A percentile compares a stretch with the other conserved stretches of the same genome.
Conservation (phyloP, 1,139 yeast genomes). For the Candida frijolesensis region DNA sequence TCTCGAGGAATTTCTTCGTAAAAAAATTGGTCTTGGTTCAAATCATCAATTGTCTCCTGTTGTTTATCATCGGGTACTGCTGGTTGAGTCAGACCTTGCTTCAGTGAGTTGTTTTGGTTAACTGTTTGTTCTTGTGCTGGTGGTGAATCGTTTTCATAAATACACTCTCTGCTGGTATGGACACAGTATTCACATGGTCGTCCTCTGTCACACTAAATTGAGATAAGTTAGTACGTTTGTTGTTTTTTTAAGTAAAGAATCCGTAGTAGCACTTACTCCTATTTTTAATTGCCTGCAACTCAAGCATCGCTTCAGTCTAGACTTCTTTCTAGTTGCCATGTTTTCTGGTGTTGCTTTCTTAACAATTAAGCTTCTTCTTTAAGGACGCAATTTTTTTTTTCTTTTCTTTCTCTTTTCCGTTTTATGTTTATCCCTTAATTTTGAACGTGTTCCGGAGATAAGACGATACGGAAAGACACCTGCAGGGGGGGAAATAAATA, state of each 20-base stretch:
- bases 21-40: too few species aligned
- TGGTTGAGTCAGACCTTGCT: not conserved
- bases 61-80: not conserved
- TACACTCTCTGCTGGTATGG: slow-evolving; percentile 1
- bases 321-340: not conserved
- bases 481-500: too few species aligned
- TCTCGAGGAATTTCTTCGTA: not conserved
- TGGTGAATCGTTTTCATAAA: not conserved
- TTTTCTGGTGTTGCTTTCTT: slow-evolving; percentile 7
- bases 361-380: too few species aligned
- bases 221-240: not conserved
- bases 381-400: too few species aligned
- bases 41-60: not conserved
- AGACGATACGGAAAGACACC: too few species aligned
- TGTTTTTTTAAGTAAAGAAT: too few species aligned
- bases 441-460: too few species aligned
- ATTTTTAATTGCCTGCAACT: slow-evolving; percentile 2
- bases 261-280: not conserved
- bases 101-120: too few species aligned
- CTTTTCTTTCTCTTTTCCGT: not conserved
- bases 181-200: slow-evolving; percentile 7
- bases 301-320: slow-evolving; percentile 1
- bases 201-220: slow-evolving; percentile 2
- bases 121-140: not conserved
- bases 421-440: not conserved